Percentiles rank a stretch among this genome's conserved stretches.
Evolutionary conservation across 2,329 filamentous ascomycete genomes (phyloP).

Genomic region (Fusarium temperatum): DNA sequence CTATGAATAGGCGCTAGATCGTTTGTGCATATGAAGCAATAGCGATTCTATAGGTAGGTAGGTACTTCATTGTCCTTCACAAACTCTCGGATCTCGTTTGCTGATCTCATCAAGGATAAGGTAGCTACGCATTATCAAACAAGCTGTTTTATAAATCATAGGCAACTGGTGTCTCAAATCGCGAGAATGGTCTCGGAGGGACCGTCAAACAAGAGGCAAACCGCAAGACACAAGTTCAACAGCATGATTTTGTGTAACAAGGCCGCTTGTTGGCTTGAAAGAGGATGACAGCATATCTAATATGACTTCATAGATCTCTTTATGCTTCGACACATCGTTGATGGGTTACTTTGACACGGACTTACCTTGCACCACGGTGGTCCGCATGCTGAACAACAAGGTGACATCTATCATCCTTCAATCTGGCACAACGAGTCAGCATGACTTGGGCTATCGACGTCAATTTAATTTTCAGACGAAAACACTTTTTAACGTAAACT

Average conservation of each 20-base stretch:
- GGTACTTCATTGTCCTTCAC: background rate
- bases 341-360: background rate
- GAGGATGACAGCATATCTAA: rapidly evolving
- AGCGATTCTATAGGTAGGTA: background rate
- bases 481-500: background rate
- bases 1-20: background rate
- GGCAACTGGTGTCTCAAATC: background rate
- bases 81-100: background rate
- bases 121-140: background rate
- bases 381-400: background rate
- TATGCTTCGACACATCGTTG: too few relatives aligned
- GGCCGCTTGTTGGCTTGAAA: background rate
- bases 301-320: background rate
- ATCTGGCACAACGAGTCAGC: background rate
- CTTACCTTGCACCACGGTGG: background rate
- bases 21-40: background rate
- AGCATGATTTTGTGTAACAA: background rate
- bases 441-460: background rate
- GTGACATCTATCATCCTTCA: background rate
- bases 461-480: background rate
- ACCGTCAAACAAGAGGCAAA: background rate
- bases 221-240: background rate
- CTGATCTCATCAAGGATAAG: background rate
- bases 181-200: background rate
- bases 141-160: background rate